Evolutionary conservation across 805 yeast genomes (phyloP), one percentile per base, ranked within the genome.

Genomic region (Zygotorulaspora florentina): DNA sequence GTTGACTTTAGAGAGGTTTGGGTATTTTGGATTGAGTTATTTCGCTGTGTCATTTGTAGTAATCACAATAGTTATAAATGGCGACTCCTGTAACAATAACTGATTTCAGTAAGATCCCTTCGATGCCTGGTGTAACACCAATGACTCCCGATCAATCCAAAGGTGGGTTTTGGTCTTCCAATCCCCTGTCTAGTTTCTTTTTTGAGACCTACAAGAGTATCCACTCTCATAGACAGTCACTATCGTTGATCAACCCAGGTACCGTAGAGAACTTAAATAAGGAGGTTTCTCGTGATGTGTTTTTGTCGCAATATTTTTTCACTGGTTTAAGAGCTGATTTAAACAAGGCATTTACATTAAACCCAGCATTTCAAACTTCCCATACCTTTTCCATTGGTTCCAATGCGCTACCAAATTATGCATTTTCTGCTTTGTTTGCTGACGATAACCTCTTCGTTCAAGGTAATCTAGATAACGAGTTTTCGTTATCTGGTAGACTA

Each of bases 261-360:
- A 85, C 96, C 54, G 80, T 88, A 67, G 98, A 90, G 74, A 87
- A 88, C 73, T 74, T 91, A 67, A 84, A 83, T 73, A 87, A 87
- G 72, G 99, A 93, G 72, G 97, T 89, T 48, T 74, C 90, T 53
- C 84, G 90, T 70, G 98, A 91, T 65, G 97, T 91, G 27, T 88
- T 93, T 65, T 76, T 89, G 59, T 81, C 79, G 63, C 95, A 89
- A 65, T 86, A 87, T 73, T 82, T 84, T 69, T 91, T 91, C 77
- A 84, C 96, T 33, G 99, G 99, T 48, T 77, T 93, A 62, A 85
- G 96, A 67, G 99, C 98, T 47, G 99, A 93, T 69, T 79, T 93
- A 59, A 86, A 87, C 73, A 91, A 91, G 76, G 87, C 90, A 11
- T 88, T 93, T 64, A 72, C 85, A 53, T 77, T 90, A 77, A 83